A percentile compares a stretch with the other conserved stretches of the same genome.
Evolutionary conservation across 1,284 basidiomycete genomes (phyloP).

Genomic region (Omphalotus olearius): DNA sequence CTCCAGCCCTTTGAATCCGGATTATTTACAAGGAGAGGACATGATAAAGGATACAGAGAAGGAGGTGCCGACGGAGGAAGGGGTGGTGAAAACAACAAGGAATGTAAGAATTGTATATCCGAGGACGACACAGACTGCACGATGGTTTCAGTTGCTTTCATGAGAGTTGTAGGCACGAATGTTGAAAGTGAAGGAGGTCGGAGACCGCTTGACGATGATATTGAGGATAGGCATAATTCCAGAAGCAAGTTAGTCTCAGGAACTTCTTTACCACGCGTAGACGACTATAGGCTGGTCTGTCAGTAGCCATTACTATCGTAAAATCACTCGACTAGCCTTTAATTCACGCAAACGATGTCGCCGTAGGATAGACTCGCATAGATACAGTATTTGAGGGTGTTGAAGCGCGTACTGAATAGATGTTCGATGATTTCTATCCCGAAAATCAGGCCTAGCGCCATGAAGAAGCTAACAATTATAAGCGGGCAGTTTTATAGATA

Average conservation of each 20-base stretch:
- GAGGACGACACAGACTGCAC: conserved; percentile 45
- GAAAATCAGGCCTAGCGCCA: conserved; percentile 66
- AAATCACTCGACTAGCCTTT: conserved; percentile 40
- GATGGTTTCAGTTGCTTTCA: conserved; percentile 41
- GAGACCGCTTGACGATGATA: not conserved
- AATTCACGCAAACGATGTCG: conserved; percentile 53
- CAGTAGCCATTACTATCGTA: too few relatives aligned
- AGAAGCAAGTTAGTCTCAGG: conserved; percentile 29
- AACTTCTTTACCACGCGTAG: too few relatives aligned
- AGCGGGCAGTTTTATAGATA: conserved; percentile 8
- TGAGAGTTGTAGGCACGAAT: conserved; percentile 33
- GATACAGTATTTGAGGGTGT: conserved; percentile 60
- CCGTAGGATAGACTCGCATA: conserved; percentile 63
- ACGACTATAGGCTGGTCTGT: too few relatives aligned
- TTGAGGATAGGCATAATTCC: conserved; percentile 19
- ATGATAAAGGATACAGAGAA: conserved; percentile 34
- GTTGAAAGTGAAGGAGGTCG: conserved; percentile 22
- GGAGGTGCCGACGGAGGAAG: conserved; percentile 33
- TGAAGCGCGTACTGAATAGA: conserved; percentile 61
- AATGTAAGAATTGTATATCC: conserved; percentile 47
- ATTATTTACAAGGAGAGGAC: conserved; percentile 52
- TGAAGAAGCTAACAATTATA: conserved; percentile 45
- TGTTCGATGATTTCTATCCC: conserved; percentile 64
- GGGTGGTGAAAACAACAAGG: conserved; percentile 49
- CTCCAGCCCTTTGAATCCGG: conserved; percentile 66